Conservation (phyloP, 75 land plant genomes). For the Azolla pinnata region DNA sequence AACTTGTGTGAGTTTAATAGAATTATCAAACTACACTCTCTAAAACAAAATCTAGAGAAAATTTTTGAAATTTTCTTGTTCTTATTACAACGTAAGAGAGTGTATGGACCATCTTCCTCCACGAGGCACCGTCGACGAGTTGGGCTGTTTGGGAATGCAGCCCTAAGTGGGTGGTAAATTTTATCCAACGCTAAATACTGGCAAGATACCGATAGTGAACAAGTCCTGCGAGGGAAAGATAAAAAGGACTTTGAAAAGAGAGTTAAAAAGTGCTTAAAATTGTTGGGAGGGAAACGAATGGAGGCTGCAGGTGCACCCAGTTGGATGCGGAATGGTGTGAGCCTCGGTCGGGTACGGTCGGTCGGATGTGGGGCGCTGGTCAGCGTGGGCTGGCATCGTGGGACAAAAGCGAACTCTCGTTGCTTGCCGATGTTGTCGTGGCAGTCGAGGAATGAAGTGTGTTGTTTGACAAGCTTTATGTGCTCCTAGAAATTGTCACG, state of each 20-base stretch:
- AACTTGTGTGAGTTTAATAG: no score
- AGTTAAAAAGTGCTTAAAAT: slow-evolving; percentile 19
- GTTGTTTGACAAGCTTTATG: no score
- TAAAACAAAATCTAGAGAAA: no score
- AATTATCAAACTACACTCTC: no score
- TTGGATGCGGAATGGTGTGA: slow-evolving; percentile 1
- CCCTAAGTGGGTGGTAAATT: slow-evolving; percentile 31
- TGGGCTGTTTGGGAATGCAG: slow-evolving; percentile 41
- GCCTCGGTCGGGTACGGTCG: no score
- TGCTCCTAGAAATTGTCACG: no score
- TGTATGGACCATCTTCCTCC: no score
- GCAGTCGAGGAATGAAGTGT: no score
- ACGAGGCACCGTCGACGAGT: slow-evolving; percentile 29
- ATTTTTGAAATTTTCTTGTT: no score
- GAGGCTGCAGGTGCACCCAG: slow-evolving; percentile 6
- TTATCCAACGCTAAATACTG: slow-evolving; percentile 21
- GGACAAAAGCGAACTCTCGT: slow-evolving; percentile 2
- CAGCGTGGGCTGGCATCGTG: slow-evolving; percentile 3
- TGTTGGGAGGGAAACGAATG: slow-evolving; percentile 12
- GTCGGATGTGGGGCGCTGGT: neutral
- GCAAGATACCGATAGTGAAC: slow-evolving; percentile 12
- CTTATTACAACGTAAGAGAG: no score
- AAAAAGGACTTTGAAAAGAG: slow-evolving; percentile 19
- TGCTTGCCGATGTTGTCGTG: no score
- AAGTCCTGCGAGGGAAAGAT: slow-evolving; percentile 14